Evolutionary conservation across 306 rosid species (phyloP), one percentile per base, ranked within the genome.

Genomic region (Acacia confusa): DNA sequence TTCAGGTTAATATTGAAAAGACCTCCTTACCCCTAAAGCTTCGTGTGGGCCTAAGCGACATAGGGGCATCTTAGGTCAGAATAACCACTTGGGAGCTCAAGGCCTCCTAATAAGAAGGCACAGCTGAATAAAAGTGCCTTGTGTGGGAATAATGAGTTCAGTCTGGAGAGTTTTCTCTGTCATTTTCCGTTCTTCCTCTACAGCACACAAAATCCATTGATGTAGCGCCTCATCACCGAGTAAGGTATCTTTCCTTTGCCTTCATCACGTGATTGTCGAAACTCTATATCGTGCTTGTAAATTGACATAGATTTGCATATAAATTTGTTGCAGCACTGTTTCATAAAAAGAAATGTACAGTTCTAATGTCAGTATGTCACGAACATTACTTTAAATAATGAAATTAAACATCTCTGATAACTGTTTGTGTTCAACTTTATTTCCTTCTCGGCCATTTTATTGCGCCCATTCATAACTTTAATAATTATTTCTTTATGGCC

Each of bases 61-160:
- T 19, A 70, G 38, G 83, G 83, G 80, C 63, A 80, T 73, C 64
- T 64, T 0, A 58, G 79, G 86, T 77, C 79, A 79, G 8, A 34
- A 2, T 15, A n/a, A n/a, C 63, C 63, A n/a, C 61, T 53, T 53
- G 1, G 2, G 32, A 58, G 11, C 57, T 2, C 15, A 30, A 27
- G 71, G 4, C 48, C 40, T 45, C 50, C 22, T 9, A 7, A 52
- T 70, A 55, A 45, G 9, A n/a, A 36, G 73, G 36, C 58, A 43
- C 24, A 38, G 72, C 72, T 68, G 25, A 3, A 36, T 45, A 40
- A 36, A 11, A 15, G 55, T 14, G 70, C 32, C 13, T 17, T n/a
- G 52, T 22, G 19, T 11, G 15, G 24, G 12, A 30, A 2, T 15
- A 19, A 28, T 53, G 69, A 50, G 60, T 65, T 69, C 52, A 17